These are phyloP conservation scores for Fusarium subglutinans DNA, from an alignment of 2,329 filamentous ascomycete genomes.

Conservation along the genomic window DNA sequence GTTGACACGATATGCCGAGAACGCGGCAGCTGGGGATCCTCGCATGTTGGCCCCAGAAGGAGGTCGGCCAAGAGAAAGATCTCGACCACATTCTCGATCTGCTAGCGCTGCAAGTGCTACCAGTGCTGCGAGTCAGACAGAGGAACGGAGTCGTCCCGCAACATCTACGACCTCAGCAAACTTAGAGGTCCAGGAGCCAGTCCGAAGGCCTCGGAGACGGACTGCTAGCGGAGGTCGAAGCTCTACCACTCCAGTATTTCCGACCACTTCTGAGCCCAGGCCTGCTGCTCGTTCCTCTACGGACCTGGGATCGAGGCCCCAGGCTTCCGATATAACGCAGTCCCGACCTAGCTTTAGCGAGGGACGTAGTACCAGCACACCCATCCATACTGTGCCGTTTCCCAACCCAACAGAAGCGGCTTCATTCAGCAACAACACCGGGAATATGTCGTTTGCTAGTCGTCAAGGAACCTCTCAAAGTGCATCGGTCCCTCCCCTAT, in stretches of 20 bases:
- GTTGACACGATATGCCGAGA: constrained; percentile 47
- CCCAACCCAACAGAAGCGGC: constrained; percentile 38
- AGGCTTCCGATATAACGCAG: constrained; percentile 49
- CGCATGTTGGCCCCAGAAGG: constrained; percentile 43
- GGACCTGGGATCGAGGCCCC: constrained; percentile 63
- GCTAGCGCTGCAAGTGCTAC: constrained; percentile 53
- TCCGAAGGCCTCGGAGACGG: constrained; percentile 53
- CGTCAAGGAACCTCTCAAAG: constrained; percentile 43
- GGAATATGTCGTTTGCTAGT: constrained; percentile 51
- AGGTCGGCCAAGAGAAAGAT: constrained; percentile 45
- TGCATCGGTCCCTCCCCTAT: constrained; percentile 6
- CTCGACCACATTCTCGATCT: constrained; percentile 57
- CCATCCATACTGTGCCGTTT: constrained; percentile 42
- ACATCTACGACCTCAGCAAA: constrained; percentile 42
- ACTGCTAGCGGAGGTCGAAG: constrained; percentile 66
- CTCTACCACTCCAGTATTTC: constrained; percentile 58
- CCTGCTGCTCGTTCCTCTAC: constrained; percentile 71
- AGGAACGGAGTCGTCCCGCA: constrained; percentile 63
- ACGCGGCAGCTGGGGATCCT: constrained; percentile 31
- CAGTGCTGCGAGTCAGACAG: constrained; percentile 54
- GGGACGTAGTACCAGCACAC: constrained; percentile 53
- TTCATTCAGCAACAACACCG: constrained; percentile 12
- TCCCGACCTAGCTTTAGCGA: constrained; percentile 55
- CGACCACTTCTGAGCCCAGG: constrained; percentile 54
- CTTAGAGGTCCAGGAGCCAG: constrained; percentile 46